A percentile compares a stretch with the other conserved stretches of the same genome.
phyloP scores from a whole-genome alignment of 805 yeast species.

The Blastobotrys parvus region DNA sequence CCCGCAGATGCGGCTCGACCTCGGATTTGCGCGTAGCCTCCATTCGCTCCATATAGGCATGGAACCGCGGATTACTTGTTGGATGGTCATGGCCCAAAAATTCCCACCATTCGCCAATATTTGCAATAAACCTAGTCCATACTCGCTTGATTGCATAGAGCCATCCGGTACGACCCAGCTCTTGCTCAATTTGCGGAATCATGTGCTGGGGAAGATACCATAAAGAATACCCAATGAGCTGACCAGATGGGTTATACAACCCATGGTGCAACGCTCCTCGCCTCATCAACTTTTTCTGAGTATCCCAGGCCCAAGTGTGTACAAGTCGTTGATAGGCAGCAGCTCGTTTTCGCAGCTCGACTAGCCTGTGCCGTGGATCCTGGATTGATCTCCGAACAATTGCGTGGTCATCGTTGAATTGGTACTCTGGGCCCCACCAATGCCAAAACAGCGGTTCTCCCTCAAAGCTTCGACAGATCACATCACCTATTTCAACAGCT shows the following conservation, averaged over 20 bases:
- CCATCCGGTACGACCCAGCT: constrained; percentile 1
- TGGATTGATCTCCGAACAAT: too few species aligned
- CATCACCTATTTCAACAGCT: neutral
- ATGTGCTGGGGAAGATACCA: constrained; percentile 1
- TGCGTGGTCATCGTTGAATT: neutral
- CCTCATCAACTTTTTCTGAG: neutral
- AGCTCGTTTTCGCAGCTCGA: neutral
- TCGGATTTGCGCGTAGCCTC: too few species aligned
- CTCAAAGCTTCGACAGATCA: neutral
- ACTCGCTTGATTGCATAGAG: neutral
- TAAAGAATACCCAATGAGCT: neutral
- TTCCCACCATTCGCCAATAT: neutral
- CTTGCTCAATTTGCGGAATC: constrained; percentile 1
- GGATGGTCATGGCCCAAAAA: neutral
- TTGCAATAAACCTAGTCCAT: neutral
- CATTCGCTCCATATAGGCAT: neutral
- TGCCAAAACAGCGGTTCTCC: neutral
- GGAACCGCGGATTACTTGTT: neutral
- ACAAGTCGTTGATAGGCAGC: neutral
- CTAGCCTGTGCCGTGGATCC: neutral
- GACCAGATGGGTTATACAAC: neutral
- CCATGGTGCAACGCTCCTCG: neutral
- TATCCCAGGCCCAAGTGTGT: neutral
- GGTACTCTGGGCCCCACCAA: neutral
- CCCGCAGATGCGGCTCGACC: neutral